Base-by-base conservation (phyloP, 2,329 filamentous ascomycete genomes). In the Ophiobolus disseminans region DNA sequence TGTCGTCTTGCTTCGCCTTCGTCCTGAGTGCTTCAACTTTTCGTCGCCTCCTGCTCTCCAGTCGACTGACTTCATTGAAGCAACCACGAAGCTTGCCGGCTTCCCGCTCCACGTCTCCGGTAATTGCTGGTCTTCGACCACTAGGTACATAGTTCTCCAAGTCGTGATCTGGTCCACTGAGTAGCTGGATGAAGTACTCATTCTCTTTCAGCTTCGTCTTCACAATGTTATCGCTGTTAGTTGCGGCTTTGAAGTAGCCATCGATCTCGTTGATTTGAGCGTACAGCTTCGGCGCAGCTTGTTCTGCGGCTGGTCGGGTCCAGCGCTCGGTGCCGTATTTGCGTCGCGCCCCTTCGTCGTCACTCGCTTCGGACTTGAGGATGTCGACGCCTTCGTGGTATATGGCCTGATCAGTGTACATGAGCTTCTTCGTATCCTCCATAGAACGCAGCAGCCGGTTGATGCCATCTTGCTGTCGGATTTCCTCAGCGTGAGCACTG, bases 241-340 rank as follows among this genome's bases (percentile, higher is more conserved):
- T 82, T 1, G 87, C 86, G 39, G 84, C 86, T 48, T 86, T 86
- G 58, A 99, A 88, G 73, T 97, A 97, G 3, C 89, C 88, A 30
- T 91, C 88, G 30, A 97, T 92, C 62, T 96, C 91, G 2, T 76
- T 80, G 3, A 87, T 86, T 45, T 90, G 87, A 2, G 80, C 81
- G 79, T 90, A 93, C 1, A 96, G 79, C 67, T 91, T 91, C 3
- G 73, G 76, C 10, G 86, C 83, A 19, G 93, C 92, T 14, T 80
- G 78, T 25, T 85, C 82, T 4, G 90, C 90, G 16, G 87, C 79
- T 1, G 83, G 81, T 20, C 93, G 84, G 11, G 75, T 75, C 94
- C 94, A 99, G 53, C 90, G 82, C 49, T 92, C 89, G 0, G 92
- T 97, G 17, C 94, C 94, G 65, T 91, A 92, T 66, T 87, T 93